Evolutionary conservation across 345 rosid genomes (phyloP).

Genomic region (Pelargonium nanum): DNA sequence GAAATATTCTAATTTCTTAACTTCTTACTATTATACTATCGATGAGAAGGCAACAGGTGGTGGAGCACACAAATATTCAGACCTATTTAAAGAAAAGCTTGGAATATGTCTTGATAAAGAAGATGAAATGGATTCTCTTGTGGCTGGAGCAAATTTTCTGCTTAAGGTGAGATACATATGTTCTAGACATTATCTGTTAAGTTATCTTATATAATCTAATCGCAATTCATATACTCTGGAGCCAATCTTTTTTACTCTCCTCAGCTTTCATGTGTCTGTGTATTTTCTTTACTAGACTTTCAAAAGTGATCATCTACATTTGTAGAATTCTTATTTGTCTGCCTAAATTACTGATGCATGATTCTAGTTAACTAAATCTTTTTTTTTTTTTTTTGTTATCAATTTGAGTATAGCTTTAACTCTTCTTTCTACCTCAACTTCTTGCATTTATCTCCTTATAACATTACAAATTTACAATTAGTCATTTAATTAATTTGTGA

Average conservation of each 20-base stretch:
- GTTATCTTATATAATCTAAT: background rate
- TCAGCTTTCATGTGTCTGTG: background rate
- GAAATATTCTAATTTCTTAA: slow-evolving; percentile 2
- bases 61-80: slow-evolving; percentile 87
- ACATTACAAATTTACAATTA: too few species aligned
- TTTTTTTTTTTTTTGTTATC: too few species aligned
- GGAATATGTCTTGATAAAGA: slow-evolving; percentile 76
- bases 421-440: too few species aligned
- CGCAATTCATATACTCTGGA: background rate
- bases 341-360: too few species aligned
- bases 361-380: too few species aligned
- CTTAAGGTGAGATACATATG: slow-evolving; percentile 51
- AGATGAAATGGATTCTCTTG: slow-evolving; percentile 95
- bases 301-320: background rate
- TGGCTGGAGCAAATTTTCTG: slow-evolving; percentile 86
- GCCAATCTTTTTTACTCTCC: background rate
- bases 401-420: too few species aligned
- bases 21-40: slow-evolving; percentile 9
- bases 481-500: too few species aligned
- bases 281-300: background rate
- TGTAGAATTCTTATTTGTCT: too few species aligned
- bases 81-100: slow-evolving; percentile 80
- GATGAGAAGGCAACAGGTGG: slow-evolving; percentile 91
- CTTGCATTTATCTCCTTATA: too few species aligned
- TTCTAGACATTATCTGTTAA: background rate